Evolutionary conservation across 768 basidiomycete genomes (phyloP).

Genomic region (Lanmaoa pseudosensibilis): DNA sequence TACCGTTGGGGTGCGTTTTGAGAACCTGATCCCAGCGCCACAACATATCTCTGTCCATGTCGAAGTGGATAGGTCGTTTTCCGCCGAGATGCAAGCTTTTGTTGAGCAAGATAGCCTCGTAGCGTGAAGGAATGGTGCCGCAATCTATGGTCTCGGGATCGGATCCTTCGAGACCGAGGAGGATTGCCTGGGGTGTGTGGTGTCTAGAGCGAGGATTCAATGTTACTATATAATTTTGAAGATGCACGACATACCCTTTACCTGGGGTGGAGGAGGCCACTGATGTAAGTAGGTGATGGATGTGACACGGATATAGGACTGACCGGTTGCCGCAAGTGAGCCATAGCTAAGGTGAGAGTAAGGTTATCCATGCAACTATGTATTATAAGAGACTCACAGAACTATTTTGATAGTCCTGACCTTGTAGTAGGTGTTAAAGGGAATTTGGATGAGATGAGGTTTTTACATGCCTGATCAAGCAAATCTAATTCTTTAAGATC

Average conservation of each 20-base stretch:
- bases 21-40: slow-evolving; percentile 92
- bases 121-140: slow-evolving; percentile 76
- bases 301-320: slow-evolving; percentile 12
- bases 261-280: slow-evolving; percentile 40
- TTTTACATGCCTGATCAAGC: slow-evolving; percentile 57
- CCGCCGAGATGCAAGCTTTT: slow-evolving; percentile 73
- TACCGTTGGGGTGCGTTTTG: slow-evolving; percentile 88
- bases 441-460: neutral
- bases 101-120: slow-evolving; percentile 62
- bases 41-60: slow-evolving; percentile 89
- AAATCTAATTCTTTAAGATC: slow-evolving; percentile 69
- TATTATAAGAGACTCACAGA: slow-evolving; percentile 49
- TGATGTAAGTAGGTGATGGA: slow-evolving; percentile 5
- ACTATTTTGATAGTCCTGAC: slow-evolving; percentile 82
- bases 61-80: slow-evolving; percentile 73
- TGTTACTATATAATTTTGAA: neutral
- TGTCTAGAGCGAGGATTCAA: slow-evolving; percentile 47
- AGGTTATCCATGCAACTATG: neutral
- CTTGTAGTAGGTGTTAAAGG: slow-evolving; percentile 35
- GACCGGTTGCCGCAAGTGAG: slow-evolving; percentile 89
- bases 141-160: slow-evolving; percentile 95
- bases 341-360: slow-evolving; percentile 61
- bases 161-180: slow-evolving; percentile 82
- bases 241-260: slow-evolving; percentile 59
- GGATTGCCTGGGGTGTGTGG: slow-evolving; percentile 84